A percentile compares a stretch with the other conserved stretches of the same genome.
phyloP scores from a whole-genome alignment of 495 filamentous ascomycete species.

The Hypoxylon fragiforme region DNA sequence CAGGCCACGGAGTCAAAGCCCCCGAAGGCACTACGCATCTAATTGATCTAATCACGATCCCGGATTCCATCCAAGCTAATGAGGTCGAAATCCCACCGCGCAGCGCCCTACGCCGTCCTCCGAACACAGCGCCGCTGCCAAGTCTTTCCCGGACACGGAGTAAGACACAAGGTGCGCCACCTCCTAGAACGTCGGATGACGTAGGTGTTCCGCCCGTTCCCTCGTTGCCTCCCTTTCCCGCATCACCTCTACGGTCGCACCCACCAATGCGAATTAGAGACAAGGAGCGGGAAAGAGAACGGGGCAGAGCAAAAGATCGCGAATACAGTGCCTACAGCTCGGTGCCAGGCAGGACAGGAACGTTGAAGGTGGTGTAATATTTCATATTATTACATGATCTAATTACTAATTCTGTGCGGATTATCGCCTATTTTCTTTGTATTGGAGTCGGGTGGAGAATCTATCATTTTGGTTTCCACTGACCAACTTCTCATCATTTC shows the following conservation, averaged over 20 bases:
- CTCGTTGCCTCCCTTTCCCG: constrained; percentile 8
- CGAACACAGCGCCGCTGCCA: constrained; percentile 21
- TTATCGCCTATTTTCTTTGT: constrained; percentile 13
- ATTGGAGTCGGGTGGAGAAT: neutral
- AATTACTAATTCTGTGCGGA: constrained; percentile 10
- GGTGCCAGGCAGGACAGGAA: constrained; percentile 36
- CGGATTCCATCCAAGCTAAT: constrained; percentile 9
- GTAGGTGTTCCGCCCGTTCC: constrained; percentile 28
- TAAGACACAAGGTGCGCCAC: constrained; percentile 31
- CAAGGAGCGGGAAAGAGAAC: constrained; percentile 23
- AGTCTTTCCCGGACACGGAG: constrained; percentile 31
- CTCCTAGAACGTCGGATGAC: constrained; percentile 9
- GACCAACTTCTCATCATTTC: constrained; percentile 8
- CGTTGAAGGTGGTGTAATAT: constrained; percentile 37
- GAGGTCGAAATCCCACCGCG: constrained; percentile 28
- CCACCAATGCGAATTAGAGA: constrained; percentile 20
- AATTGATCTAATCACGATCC: constrained; percentile 54
- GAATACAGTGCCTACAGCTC: constrained; percentile 36
- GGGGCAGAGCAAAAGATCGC: constrained; percentile 29
- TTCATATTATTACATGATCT: no score
- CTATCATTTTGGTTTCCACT: constrained; percentile 2
- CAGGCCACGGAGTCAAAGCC: constrained; percentile 68
- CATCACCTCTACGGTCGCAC: constrained; percentile 4
- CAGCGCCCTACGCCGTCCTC: constrained; percentile 24
- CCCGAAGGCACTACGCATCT: constrained; percentile 59